Evolutionary conservation across 2,329 filamentous ascomycete species (phyloP).

Genomic region (Claviceps monticola): DNA sequence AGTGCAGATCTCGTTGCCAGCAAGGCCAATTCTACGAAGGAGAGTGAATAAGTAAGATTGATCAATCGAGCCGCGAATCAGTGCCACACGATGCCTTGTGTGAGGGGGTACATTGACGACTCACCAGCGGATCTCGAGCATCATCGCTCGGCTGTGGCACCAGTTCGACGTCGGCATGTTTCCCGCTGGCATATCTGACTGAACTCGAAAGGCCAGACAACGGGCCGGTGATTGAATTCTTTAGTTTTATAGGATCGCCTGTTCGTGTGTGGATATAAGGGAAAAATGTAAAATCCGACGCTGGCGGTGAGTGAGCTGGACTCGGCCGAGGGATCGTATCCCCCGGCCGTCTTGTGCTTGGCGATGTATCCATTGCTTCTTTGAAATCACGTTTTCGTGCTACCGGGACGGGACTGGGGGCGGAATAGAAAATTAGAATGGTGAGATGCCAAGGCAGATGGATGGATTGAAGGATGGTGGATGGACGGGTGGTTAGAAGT

Average conservation of each 20-base stretch:
- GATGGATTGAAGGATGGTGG: neutral
- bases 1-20: conserved; percentile 38
- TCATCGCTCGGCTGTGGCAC: conserved; percentile 43
- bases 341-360: neutral
- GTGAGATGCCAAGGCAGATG: neutral
- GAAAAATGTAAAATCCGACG: neutral
- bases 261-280: neutral
- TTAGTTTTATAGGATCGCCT: neutral
- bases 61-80: no score
- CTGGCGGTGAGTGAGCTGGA: neutral
- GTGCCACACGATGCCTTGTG: no score
- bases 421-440: neutral
- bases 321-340: conserved; percentile 4
- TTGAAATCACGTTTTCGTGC: neutral
- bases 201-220: conserved; percentile 13
- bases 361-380: conserved; percentile 1
- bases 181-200: conserved; percentile 35
- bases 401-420: neutral
- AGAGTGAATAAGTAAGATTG: neutral
- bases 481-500: neutral
- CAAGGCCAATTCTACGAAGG: conserved; percentile 37
- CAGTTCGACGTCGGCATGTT: conserved; percentile 28
- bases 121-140: conserved; percentile 38
- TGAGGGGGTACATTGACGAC: conserved; percentile 8
- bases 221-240: conserved; percentile 6